Base-by-base conservation (phyloP, 352 stramenopile species). In the Phytopythium chamaehyphon region DNA sequence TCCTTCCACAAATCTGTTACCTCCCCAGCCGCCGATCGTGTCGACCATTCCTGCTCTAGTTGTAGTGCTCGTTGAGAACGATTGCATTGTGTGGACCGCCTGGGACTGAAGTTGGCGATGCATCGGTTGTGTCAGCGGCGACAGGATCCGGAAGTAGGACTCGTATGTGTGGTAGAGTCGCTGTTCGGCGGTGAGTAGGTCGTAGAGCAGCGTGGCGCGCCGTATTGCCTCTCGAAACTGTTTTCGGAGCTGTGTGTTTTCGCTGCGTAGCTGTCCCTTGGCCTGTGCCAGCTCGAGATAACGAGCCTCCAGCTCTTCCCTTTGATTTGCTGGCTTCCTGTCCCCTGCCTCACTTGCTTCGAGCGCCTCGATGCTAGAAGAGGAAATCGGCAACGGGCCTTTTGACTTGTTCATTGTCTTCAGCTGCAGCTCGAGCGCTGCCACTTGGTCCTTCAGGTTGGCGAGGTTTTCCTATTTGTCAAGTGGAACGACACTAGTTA, bases 151-250 rank as follows among this genome's bases (percentile, higher is more conserved):
- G 54, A 71, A 71, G 42, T 64, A 67, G 3, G 54, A 64, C 43
- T 54, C 60, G 42, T 67, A 61, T 40, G 59, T 54, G 3, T 64
- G 28, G 43, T 71, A 71, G 19, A 71, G 47, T 28, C 61, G 61
- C 54, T 71, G 62, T 47, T 71, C 62, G 35, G 55, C 55, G 40
- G 61, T 60, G 46, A 71, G 54, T 49, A 71, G 58, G 22, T 67
- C 54, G 40, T 58, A 45, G 18, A 71, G 21, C 21, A 56, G 62
- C 37, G 54, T 40, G 6, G 51, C 49, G 18, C 58, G 38, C 22
- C 43, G 54, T 0, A 46, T 50, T 40, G 50, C 35, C n/a, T 55
- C 38, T 19, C 61, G 62, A 47, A 67, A 71, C 11, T 61, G 49
- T 11, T 61, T 59, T 31, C 59, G 58, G 0, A 71, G 58, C 35